These are phyloP conservation scores for Aspergillus sp. DNA, from an alignment of 2,329 filamentous ascomycete species.

Conservation along the genomic window DNA sequence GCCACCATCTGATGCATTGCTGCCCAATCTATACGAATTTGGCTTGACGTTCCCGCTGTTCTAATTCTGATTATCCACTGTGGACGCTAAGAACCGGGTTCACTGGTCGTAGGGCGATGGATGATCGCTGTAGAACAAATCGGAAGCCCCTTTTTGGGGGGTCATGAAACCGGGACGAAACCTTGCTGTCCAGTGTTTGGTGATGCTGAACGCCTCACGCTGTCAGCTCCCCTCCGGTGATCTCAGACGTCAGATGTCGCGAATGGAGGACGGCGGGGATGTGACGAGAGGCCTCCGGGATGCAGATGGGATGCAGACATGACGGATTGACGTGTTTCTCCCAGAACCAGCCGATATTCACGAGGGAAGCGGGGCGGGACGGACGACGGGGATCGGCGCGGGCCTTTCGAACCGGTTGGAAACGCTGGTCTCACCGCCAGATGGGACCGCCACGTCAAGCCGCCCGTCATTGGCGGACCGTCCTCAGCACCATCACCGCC, in stretches of 20 bases:
- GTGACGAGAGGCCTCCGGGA: not conserved
- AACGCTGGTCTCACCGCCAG: not conserved
- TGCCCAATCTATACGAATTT: slow-evolving; percentile 26
- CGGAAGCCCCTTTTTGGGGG: too few species aligned
- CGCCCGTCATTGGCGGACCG: slow-evolving; percentile 14
- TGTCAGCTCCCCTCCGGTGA: not conserved
- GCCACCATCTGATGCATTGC: slow-evolving; percentile 24
- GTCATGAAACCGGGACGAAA: too few species aligned
- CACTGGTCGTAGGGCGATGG: too few species aligned
- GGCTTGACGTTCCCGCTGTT: too few species aligned
- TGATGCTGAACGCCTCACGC: too few species aligned
- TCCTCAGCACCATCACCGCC: slow-evolving; percentile 16
- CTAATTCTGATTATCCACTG: too few species aligned
- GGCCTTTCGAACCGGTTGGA: not conserved
- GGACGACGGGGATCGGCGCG: not conserved
- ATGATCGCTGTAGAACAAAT: too few species aligned
- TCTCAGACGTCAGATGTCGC: too few species aligned
- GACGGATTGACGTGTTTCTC: slow-evolving; percentile 20
- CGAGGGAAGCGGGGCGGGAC: slow-evolving; percentile 13
- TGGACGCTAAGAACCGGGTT: too few species aligned
- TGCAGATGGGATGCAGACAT: not conserved
- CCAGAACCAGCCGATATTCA: slow-evolving; percentile 17
- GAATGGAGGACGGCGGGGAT: too few species aligned
- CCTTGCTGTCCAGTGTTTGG: too few species aligned
- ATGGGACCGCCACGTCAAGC: slow-evolving; percentile 21